phyloP scores from a whole-genome alignment of 805 yeast genomes.

The Zygosaccharomyces gambellarensis region DNA sequence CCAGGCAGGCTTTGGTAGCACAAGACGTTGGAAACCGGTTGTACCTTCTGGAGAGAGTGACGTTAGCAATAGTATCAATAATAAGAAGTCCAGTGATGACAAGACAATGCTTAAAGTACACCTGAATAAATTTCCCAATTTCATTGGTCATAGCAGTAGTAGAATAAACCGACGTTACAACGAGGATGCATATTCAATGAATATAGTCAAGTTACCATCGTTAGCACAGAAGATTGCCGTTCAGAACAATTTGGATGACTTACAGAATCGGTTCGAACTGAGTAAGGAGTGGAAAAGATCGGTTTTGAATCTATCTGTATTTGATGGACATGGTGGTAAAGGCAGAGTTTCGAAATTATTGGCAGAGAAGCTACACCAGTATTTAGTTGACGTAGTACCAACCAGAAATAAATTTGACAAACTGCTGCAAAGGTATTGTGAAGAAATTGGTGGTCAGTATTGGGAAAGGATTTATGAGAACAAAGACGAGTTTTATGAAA shows the following conservation, averaged over 20 bases:
- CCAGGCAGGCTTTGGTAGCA: slow-evolving; percentile 7
- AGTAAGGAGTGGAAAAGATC: slow-evolving; percentile 12
- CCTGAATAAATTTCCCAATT: slow-evolving; percentile 32
- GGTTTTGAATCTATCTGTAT: slow-evolving; percentile 68
- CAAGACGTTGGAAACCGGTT: slow-evolving; percentile 6
- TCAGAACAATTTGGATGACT: slow-evolving; percentile 8
- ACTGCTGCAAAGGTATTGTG: slow-evolving; percentile 51
- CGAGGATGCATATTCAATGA: slow-evolving; percentile 75
- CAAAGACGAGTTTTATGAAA: slow-evolving; percentile 34
- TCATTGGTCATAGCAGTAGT: slow-evolving; percentile 69
- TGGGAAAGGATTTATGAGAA: slow-evolving; percentile 74
- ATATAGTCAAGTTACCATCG: slow-evolving; percentile 48
- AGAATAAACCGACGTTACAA: slow-evolving; percentile 73
- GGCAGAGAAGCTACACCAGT: slow-evolving; percentile 46
- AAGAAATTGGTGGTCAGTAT: slow-evolving; percentile 68
- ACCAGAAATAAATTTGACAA: slow-evolving; percentile 36
- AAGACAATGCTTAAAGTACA: slow-evolving; percentile 21
- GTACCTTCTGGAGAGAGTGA: background rate
- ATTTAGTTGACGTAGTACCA: slow-evolving; percentile 43
- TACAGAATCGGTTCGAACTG: slow-evolving; percentile 9
- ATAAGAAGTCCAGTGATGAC: background rate
- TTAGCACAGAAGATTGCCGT: slow-evolving; percentile 25
- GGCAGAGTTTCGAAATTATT: slow-evolving; percentile 61
- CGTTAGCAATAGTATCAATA: background rate
- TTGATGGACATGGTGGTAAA: slow-evolving; percentile 94